Percentiles rank a stretch among this genome's conserved stretches.
Evolutionary conservation across 1,139 yeast genomes (phyloP).

Genomic region (Zygosaccharomyces sapae): DNA sequence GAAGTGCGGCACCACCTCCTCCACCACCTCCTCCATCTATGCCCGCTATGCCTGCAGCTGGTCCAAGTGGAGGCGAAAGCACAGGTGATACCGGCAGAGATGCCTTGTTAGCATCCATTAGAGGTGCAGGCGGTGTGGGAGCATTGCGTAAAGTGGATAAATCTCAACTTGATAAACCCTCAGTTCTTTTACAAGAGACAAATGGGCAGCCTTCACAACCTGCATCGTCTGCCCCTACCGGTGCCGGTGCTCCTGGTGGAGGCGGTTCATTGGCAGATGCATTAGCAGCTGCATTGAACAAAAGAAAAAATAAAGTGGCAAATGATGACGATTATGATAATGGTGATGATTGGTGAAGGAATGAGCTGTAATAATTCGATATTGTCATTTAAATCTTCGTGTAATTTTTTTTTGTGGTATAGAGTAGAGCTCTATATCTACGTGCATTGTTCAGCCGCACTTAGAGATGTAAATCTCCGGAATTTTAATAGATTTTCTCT

Average conservation of each 20-base stretch:
- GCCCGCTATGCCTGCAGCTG: constrained; percentile 40
- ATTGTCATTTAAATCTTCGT: not conserved
- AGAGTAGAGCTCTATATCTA: constrained; percentile 5
- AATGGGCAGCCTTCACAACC: constrained; percentile 47
- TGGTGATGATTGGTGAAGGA: constrained; percentile 57
- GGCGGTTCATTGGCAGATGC: constrained; percentile 70
- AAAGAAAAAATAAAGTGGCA: constrained; percentile 77
- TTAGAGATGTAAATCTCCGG: not conserved
- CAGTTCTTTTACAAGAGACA: constrained; percentile 66
- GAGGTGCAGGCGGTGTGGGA: constrained; percentile 73
- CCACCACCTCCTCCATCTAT: constrained; percentile 38
- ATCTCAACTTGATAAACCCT: constrained; percentile 74
- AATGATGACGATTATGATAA: constrained; percentile 72
- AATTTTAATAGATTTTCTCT: not conserved
- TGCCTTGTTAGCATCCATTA: constrained; percentile 81
- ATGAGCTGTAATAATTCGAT: not conserved
- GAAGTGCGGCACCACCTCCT: constrained; percentile 37
- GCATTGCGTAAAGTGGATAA: constrained; percentile 74
- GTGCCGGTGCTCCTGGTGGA: constrained; percentile 40
- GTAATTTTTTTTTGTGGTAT: not conserved
- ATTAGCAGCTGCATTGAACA: constrained; percentile 75
- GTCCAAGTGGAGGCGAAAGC: constrained; percentile 38
- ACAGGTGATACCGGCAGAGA: constrained; percentile 62
- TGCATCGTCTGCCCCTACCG: constrained; percentile 35
- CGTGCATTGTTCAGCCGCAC: not conserved